phyloP scores from a whole-genome alignment of 495 filamentous ascomycete genomes.

The Penicillium simplicissimum region DNA sequence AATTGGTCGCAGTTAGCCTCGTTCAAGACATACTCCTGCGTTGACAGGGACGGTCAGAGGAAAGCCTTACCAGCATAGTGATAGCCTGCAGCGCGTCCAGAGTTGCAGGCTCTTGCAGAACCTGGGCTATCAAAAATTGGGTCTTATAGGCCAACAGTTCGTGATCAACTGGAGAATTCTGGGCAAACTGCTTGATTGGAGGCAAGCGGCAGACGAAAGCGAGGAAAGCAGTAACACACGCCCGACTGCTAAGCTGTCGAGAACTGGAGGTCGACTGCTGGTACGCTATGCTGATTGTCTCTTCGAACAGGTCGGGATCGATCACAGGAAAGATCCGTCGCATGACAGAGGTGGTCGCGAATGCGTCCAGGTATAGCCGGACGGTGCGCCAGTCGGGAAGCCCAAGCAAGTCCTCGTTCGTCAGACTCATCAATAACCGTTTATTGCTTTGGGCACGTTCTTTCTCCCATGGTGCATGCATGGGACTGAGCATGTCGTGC shows the following conservation, averaged over 20 bases:
- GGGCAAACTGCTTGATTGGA: constrained; percentile 11
- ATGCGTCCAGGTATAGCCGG: constrained; percentile 29
- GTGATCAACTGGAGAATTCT: constrained; percentile 31
- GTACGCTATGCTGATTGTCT: constrained; percentile 47
- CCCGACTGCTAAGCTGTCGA: constrained; percentile 30
- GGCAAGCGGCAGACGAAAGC: constrained; percentile 38
- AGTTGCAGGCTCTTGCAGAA: constrained; percentile 42
- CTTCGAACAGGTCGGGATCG: constrained; percentile 40
- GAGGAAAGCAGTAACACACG: constrained; percentile 49
- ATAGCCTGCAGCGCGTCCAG: constrained; percentile 45
- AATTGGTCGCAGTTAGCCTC: neutral
- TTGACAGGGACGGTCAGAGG: neutral
- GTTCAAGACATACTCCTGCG: neutral
- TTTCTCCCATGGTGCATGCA: constrained; percentile 38
- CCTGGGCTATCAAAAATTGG: constrained; percentile 41
- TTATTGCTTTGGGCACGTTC: constrained; percentile 31
- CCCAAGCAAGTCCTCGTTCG: constrained; percentile 26
- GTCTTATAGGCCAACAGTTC: constrained; percentile 39
- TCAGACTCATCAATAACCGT: constrained; percentile 27
- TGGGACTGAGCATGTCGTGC: constrained; percentile 37
- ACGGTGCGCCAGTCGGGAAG: constrained; percentile 29
- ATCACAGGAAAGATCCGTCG: constrained; percentile 46
- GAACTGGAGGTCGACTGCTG: constrained; percentile 16
- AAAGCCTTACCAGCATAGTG: constrained; percentile 43
- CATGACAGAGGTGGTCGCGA: constrained; percentile 30